phyloP scores from a whole-genome alignment of 106 monocot species.

The Dendrobium catenatum region DNA sequence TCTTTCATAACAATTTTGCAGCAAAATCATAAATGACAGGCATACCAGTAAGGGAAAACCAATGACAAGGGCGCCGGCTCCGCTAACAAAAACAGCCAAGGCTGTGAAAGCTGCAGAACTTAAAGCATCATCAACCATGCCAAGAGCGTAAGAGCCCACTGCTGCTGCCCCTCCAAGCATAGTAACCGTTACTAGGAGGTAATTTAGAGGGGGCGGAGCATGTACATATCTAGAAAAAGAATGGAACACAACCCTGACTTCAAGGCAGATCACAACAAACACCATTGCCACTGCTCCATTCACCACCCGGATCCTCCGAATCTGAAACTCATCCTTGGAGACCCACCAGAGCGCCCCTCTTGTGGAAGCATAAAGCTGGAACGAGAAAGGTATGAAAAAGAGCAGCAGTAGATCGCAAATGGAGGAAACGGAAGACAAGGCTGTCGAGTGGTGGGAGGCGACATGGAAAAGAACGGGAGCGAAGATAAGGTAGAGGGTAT shows the following conservation, averaged over 20 bases:
- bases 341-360: conserved; percentile 96
- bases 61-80: conserved; percentile 77
- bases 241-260: conserved; percentile 91
- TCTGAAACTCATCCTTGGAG: conserved; percentile 44
- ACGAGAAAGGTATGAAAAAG: conserved; percentile 85
- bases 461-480: conserved; percentile 54
- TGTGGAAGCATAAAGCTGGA: conserved; percentile 84
- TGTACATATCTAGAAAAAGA: conserved; percentile 88
- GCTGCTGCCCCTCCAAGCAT: conserved; percentile 80
- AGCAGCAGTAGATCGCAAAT: conserved; percentile 72
- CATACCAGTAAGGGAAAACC: conserved; percentile 84
- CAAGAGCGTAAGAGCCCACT: conserved; percentile 65
- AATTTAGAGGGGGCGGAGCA: conserved; percentile 83
- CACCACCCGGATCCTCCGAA: conserved; percentile 53
- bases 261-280: conserved; percentile 69
- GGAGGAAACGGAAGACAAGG: conserved; percentile 51
- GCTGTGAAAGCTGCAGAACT: conserved; percentile 64
- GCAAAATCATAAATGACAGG: not conserved
- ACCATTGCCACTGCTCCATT: conserved; percentile 90
- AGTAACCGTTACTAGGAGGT: conserved; percentile 80
- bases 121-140: conserved; percentile 65
- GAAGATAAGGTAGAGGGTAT: conserved; percentile 78
- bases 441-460: conserved; percentile 57
- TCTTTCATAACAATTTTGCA: not conserved
- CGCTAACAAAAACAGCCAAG: conserved; percentile 58